Base-by-base conservation (phyloP, 257 asterid species). In the Nicotiana tomentosiformis region DNA sequence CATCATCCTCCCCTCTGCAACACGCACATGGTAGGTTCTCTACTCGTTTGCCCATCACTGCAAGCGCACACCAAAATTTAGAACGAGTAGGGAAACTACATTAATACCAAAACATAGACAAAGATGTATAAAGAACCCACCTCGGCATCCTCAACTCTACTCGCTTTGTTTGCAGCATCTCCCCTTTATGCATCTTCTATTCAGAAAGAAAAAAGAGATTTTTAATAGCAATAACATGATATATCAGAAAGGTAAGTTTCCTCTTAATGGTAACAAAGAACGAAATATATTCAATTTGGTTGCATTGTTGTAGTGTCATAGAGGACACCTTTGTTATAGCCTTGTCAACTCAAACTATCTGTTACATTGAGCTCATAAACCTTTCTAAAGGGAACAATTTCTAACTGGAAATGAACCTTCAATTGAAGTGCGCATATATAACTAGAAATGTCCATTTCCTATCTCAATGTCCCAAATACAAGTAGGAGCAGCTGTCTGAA, bases 161-260 rank as follows among this genome's bases (percentile, higher is more conserved):
- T 49, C 37, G 58, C 61, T 81, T 81, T 81, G 66, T 65, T 81
- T 14, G 60, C 53, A 81, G 83, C 78, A 61, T 80, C 77, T 17
- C 83, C 83, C 51, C 46, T 80, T 29, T 0, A 49, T 12, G 51
- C 83, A 15, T 81, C 83, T 66, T 81, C 78, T 81, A 57, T 30
- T 35, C 29, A 51, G 62, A 81, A 33, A 7, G 8, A 0, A 0
- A 20, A 46, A 46, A 46, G 29, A 49, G 14, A 8, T 9, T 20
- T 72, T 72, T 23, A 37, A 39, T 11, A 43, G 2, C 20, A 43
- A 72, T 43, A 70, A 20, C 46, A 23, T 12, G 79, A 23, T 46
- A 20, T 6, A 20, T 0, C 60, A 20, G 20, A 70, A 46, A 20
- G 15, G 7, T 72, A 46, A 49, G 23, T 23, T 72, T 3, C 53